Conservation (phyloP, 768 basidiomycete species). For the Kwoniella europaea region DNA sequence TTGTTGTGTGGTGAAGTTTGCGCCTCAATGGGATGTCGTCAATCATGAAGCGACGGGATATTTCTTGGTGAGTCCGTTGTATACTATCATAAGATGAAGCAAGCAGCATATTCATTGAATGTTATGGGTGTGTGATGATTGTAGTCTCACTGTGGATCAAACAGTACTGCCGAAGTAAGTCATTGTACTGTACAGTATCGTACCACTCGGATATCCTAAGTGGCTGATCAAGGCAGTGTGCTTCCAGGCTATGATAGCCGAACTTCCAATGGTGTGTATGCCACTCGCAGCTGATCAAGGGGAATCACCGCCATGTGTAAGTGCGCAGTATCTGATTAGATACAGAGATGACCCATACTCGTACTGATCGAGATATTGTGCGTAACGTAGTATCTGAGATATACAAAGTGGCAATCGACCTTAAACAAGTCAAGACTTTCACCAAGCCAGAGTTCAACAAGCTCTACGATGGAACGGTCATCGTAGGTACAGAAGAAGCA, state of each 20-base stretch:
- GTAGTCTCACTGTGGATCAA: conserved; percentile 37
- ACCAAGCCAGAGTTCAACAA: conserved; percentile 21
- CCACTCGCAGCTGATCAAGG: conserved; percentile 46
- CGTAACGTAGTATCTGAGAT: conserved; percentile 19
- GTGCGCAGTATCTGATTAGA: neutral
- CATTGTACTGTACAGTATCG: neutral
- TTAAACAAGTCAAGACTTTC: conserved; percentile 41
- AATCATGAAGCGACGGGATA: conserved; percentile 32
- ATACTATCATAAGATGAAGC: neutral
- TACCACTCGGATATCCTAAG: too few relatives aligned
- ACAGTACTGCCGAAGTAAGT: conserved; percentile 35
- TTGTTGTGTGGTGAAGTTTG: conserved; percentile 29
- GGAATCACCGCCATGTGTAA: conserved; percentile 30
- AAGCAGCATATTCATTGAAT: neutral
- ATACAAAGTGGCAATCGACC: conserved; percentile 31
- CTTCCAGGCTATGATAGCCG: conserved; percentile 25
- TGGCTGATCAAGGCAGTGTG: neutral
- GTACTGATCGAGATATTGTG: too few relatives aligned
- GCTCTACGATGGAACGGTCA: conserved; percentile 35
- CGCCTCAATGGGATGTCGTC: conserved; percentile 39
- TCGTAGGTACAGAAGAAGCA: conserved; percentile 41
- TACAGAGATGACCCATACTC: neutral
- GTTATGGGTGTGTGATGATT: neutral
- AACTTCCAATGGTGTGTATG: conserved; percentile 28
- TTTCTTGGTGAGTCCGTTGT: conserved; percentile 26